Base-by-base conservation (phyloP, 768 basidiomycete species). In the Pisolithus albus region DNA sequence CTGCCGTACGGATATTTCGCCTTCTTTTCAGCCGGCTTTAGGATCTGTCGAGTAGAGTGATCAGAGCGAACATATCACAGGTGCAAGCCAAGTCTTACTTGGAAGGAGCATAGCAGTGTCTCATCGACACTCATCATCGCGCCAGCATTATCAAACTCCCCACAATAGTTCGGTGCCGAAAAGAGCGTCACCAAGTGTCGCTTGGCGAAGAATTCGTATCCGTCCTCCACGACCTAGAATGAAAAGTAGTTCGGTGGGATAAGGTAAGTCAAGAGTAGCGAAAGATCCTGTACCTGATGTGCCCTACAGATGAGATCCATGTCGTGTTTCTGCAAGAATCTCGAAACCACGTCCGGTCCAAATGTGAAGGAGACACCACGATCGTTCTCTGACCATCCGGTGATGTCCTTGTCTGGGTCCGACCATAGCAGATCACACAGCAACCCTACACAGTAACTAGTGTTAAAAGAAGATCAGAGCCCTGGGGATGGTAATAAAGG, bases 51-150 rank as follows among this genome's bases (percentile, higher is more conserved):
- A 30, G 38, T 38, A 19, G 18, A 32, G 13, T 34, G 52, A 40
- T 48, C 21, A 30, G 5, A 37, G 30, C 47, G 52, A 10, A 37
- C 15, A 45, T 28, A 39, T 15, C 24, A 16, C 16, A 7, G 10
- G 0, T 13, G 28, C 47, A 56, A 62, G 57, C 63, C 55, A 57
- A 10, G 23, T 58, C 77, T 53, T 57, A 94, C 92, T 73, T 97
- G 95, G 91, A 98, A 97, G 7, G 94, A 97, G 73, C 95, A 97
- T 57, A 98, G 69, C 58, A 98, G 70, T 8, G 95, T 96, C 72
- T 97, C 95, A 62, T 97, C 95, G 40, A 99, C 95, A 63, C 90
- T 93, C 95, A 98, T 99, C 95, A 99, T 99, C 32, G 95, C 95
- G 36, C 95, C 95, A 4, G 95, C 94, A 69, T 99, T 99, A 70